Conservation (phyloP, 495 filamentous ascomycete species). For the Cetradonia linearis region DNA sequence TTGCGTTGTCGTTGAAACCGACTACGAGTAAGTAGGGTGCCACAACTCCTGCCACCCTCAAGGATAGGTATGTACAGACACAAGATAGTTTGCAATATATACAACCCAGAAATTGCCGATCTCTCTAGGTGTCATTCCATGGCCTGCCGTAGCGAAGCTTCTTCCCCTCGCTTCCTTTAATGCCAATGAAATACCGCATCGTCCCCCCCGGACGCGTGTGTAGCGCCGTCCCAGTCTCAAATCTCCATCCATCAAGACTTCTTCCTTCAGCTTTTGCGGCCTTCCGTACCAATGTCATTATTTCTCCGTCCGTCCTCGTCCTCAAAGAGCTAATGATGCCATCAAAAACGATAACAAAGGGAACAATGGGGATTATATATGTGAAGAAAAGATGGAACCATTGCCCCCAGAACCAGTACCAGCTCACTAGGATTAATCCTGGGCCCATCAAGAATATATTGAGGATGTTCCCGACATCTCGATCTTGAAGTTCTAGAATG, state of each 20-base stretch:
- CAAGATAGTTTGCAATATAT: neutral
- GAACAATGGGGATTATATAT: constrained; percentile 53
- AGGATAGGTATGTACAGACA: neutral
- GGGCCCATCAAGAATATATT: constrained; percentile 46
- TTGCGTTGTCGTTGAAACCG: too few relatives aligned
- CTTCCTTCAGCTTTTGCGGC: constrained; percentile 30
- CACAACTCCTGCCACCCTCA: too few relatives aligned
- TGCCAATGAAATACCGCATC: constrained; percentile 24
- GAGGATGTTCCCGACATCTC: constrained; percentile 42
- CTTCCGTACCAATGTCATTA: constrained; percentile 44
- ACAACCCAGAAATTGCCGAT: neutral
- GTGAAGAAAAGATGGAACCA: constrained; percentile 52
- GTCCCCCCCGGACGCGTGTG: constrained; percentile 25
- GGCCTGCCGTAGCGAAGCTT: neutral
- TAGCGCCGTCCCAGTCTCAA: constrained; percentile 40
- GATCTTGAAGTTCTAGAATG: constrained; percentile 66
- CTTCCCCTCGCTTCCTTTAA: constrained; percentile 17
- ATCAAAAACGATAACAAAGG: constrained; percentile 55
- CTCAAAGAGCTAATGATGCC: constrained; percentile 54
- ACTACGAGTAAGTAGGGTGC: too few relatives aligned
- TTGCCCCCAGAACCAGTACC: constrained; percentile 51
- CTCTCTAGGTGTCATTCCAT: neutral
- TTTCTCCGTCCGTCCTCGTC: constrained; percentile 54
- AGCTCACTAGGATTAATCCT: constrained; percentile 43
- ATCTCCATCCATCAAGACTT: constrained; percentile 41